These are phyloP conservation scores for Phytophthora parvispora DNA, from an alignment of 352 stramenopile genomes.

Conservation along the genomic window DNA sequence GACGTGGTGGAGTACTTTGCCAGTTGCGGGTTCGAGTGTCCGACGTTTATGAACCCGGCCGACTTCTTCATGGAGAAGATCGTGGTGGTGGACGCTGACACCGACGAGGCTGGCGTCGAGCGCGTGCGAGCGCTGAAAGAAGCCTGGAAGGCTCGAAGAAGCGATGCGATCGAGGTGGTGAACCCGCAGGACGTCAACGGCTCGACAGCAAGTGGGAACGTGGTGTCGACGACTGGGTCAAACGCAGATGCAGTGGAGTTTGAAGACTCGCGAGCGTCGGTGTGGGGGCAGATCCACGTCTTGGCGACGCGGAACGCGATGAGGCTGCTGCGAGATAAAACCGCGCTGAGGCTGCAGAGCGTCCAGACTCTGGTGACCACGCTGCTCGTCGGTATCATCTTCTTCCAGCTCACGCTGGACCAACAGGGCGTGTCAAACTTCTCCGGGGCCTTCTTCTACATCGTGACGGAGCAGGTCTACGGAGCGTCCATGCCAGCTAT, in stretches of 20 bases:
- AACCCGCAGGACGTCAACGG: conserved; percentile 25
- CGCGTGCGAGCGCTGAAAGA: conserved; percentile 22
- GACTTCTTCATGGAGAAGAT: conserved; percentile 69
- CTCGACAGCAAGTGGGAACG: background rate
- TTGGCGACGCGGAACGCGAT: conserved; percentile 53
- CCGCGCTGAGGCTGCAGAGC: conserved; percentile 41
- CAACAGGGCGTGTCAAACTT: conserved; percentile 64
- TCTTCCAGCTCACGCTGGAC: conserved; percentile 53
- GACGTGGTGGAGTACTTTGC: conserved; percentile 55
- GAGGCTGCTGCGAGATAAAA: conserved; percentile 54
- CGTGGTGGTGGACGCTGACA: conserved; percentile 54
- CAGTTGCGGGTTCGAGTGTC: conserved; percentile 41
- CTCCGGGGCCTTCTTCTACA: conserved; percentile 66
- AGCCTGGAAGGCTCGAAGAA: conserved; percentile 20
- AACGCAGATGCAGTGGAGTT: conserved; percentile 7
- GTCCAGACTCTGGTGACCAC: conserved; percentile 52
- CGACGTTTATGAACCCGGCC: conserved; percentile 58
- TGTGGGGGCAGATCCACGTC: conserved; percentile 50
- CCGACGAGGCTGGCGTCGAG: conserved; percentile 38
- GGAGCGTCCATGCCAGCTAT: conserved; percentile 49
- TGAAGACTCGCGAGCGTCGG: conserved; percentile 34
- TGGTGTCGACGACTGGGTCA: background rate
- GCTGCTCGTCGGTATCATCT: conserved; percentile 58
- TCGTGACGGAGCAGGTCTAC: conserved; percentile 63
- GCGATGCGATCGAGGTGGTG: conserved; percentile 21